These are phyloP conservation scores for Aspergillus pseudoviridinutans DNA, from an alignment of 2,329 filamentous ascomycete species.

Conservation along the genomic window DNA sequence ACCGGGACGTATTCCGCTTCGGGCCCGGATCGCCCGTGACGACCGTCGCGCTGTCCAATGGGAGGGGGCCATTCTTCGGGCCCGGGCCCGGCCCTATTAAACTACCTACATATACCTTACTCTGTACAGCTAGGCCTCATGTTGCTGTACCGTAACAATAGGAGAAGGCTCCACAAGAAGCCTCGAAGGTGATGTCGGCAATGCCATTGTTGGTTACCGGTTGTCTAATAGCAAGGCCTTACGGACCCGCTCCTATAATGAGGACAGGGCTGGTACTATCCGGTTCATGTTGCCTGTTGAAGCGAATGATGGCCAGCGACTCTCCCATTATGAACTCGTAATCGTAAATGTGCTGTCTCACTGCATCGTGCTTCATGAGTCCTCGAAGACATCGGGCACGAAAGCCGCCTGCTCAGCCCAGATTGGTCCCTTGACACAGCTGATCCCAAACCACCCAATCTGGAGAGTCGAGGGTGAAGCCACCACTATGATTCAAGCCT, in stretches of 20 bases:
- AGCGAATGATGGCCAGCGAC: not conserved
- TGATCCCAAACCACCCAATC: not conserved
- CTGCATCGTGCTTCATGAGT: not conserved
- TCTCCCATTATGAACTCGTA: not conserved
- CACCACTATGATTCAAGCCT: not conserved
- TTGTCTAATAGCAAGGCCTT: slow-evolving; percentile 4
- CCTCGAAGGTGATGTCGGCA: slow-evolving; percentile 9
- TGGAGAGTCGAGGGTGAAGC: not conserved
- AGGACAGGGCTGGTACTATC: not conserved
- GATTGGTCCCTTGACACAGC: not conserved
- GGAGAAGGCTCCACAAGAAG: not conserved
- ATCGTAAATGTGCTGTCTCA: not conserved
- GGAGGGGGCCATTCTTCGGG: not conserved
- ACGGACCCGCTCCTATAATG: not conserved
- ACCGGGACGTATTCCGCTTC: not conserved
- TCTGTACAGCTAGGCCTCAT: too few species aligned
- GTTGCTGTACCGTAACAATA: not conserved
- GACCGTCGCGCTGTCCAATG: not conserved
- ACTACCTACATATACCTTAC: too few species aligned
- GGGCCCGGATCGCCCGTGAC: not conserved
- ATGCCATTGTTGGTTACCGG: slow-evolving; percentile 6
- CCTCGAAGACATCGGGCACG: too few species aligned
- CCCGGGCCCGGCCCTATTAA: not conserved
- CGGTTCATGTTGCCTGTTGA: not conserved
- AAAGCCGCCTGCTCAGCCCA: not conserved